Evolutionary conservation across 192 early-diverging fungal species (phyloP).

Genomic region (Linnemannia hyalina): DNA sequence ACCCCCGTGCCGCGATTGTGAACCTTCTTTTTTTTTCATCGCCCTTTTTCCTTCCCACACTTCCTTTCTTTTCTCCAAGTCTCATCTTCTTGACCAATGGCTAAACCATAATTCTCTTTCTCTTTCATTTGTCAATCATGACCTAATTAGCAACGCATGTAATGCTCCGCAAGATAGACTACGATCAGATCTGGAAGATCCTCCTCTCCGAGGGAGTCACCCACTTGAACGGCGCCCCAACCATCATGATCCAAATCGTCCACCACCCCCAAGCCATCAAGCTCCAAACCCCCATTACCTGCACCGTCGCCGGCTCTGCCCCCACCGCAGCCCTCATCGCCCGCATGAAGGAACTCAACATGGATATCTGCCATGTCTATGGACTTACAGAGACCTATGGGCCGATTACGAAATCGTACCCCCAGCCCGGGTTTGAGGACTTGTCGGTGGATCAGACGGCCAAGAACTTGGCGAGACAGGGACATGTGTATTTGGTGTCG

Average conservation of each 20-base stretch:
- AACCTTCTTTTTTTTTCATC: background rate
- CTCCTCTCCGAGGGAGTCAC: constrained; percentile 62
- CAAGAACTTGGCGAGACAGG: constrained; percentile 64
- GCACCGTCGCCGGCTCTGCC: constrained; percentile 63
- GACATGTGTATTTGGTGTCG: constrained; percentile 61
- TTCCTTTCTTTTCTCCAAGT: constrained; percentile 28
- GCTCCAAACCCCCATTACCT: constrained; percentile 49
- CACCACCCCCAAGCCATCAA: constrained; percentile 59
- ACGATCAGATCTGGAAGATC: constrained; percentile 66
- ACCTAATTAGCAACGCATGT: constrained; percentile 55
- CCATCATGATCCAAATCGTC: constrained; percentile 69
- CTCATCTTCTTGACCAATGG: constrained; percentile 1
- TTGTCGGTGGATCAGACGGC: constrained; percentile 51
- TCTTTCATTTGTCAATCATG: background rate
- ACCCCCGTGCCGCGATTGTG: background rate
- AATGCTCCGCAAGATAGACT: constrained; percentile 69
- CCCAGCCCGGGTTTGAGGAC: constrained; percentile 39
- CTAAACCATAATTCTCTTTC: background rate
- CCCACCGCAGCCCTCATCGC: constrained; percentile 65
- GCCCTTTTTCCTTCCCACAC: background rate
- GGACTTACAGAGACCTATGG: constrained; percentile 75
- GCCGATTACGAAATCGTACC: constrained; percentile 59
- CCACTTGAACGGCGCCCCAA: constrained; percentile 71
- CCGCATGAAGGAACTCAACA: constrained; percentile 61
- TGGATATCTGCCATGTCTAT: constrained; percentile 71